Conservation (phyloP, 2,329 filamentous ascomycete genomes). For the Aspergillus amoenus region DNA sequence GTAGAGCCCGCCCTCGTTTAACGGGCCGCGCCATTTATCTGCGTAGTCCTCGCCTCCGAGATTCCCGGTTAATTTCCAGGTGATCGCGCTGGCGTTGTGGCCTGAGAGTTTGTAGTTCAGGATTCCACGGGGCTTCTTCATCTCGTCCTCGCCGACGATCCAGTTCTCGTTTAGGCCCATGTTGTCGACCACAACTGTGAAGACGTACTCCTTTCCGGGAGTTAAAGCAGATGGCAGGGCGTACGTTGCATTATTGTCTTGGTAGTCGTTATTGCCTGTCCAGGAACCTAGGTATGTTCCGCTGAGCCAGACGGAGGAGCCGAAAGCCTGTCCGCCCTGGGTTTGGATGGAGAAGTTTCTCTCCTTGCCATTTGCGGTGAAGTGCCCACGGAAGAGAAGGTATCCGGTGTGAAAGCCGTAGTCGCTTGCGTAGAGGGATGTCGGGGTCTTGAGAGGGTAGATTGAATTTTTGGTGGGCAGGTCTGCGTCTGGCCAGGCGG, state of each 20-base stretch:
- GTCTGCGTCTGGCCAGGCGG: conserved; percentile 62
- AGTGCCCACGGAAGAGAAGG: conserved; percentile 69
- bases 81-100: conserved; percentile 32
- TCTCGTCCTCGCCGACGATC: conserved; percentile 57
- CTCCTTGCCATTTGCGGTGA: conserved; percentile 63
- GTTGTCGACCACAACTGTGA: conserved; percentile 72
- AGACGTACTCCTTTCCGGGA: conserved; percentile 54
- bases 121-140: conserved; percentile 59
- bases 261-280: conserved; percentile 53
- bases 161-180: conserved; percentile 70
- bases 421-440: conserved; percentile 66
- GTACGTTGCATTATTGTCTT: conserved; percentile 57
- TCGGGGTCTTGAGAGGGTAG: conserved; percentile 59
- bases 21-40: conserved; percentile 53
- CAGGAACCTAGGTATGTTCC: conserved; percentile 64
- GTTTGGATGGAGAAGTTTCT: conserved; percentile 57
- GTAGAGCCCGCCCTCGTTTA: conserved; percentile 59
- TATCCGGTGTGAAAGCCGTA: conserved; percentile 72
- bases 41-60: conserved; percentile 56
- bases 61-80: conserved; percentile 62
- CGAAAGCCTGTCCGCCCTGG: conserved; percentile 67
- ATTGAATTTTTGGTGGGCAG: conserved; percentile 62
- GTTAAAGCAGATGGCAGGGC: conserved; percentile 51
- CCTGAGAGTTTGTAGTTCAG: conserved; percentile 46
- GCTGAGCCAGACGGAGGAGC: conserved; percentile 66